phyloP scores from a whole-genome alignment of 1,284 basidiomycete genomes.

The Lignosus rhinocerotis region DNA sequence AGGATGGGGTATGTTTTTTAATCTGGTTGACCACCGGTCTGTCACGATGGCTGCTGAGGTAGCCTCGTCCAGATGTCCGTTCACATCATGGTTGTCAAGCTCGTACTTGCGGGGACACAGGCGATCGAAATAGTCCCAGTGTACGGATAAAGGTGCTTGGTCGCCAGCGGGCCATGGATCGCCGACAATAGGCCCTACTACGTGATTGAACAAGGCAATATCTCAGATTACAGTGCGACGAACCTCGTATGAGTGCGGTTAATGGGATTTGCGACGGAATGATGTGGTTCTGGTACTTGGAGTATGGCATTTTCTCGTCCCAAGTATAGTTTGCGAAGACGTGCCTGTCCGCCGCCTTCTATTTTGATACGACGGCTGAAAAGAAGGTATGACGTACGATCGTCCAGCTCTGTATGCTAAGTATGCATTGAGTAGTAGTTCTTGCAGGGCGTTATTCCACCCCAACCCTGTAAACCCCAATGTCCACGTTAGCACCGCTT shows the following conservation, averaged over 20 bases:
- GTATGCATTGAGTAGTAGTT: slow-evolving; percentile 47
- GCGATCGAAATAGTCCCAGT: slow-evolving; percentile 34
- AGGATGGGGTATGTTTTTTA: slow-evolving; percentile 46
- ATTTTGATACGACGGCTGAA: background rate
- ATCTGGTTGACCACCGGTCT: slow-evolving; percentile 48
- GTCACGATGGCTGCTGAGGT: slow-evolving; percentile 33
- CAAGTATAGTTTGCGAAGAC: slow-evolving; percentile 68
- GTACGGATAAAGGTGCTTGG: slow-evolving; percentile 35
- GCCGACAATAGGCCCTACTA: slow-evolving; percentile 40
- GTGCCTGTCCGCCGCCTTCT: slow-evolving; percentile 30
- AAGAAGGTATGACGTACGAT: slow-evolving; percentile 35
- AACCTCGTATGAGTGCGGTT: slow-evolving; percentile 54
- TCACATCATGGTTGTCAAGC: slow-evolving; percentile 13
- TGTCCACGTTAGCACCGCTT: background rate
- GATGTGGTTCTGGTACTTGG: slow-evolving; percentile 39
- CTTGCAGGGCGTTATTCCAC: slow-evolving; percentile 59
- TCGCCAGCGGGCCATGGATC: slow-evolving; percentile 32
- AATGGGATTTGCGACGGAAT: slow-evolving; percentile 56
- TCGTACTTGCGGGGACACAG: slow-evolving; percentile 38
- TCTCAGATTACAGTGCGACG: too few relatives aligned
- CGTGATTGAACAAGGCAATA: background rate
- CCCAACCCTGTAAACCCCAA: background rate
- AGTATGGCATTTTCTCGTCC: slow-evolving; percentile 27
- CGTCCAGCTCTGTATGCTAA: slow-evolving; percentile 44
- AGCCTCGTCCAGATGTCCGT: slow-evolving; percentile 16